Evolutionary conservation across 345 rosid species (phyloP).

Genomic region (Acer yangbiense): DNA sequence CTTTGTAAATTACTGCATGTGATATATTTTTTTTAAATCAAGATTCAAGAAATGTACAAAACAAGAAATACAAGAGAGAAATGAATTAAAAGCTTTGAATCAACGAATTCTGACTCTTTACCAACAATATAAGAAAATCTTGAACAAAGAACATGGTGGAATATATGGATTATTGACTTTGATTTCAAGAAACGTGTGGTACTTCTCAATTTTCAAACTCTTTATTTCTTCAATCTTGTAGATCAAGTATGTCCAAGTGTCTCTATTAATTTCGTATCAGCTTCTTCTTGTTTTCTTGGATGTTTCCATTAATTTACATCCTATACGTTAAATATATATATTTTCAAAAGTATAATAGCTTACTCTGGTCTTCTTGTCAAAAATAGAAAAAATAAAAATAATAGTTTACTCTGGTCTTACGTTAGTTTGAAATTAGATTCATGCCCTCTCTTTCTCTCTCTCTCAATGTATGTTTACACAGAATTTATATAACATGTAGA

Average conservation of each 20-base stretch:
- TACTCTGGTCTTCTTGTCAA: too few species aligned
- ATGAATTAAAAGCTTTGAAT: slow-evolving; percentile 8
- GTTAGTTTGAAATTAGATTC: too few species aligned
- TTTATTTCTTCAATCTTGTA: not conserved
- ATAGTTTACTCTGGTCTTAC: too few species aligned
- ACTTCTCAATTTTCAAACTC: slow-evolving; percentile 4
- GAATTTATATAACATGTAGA: too few species aligned
- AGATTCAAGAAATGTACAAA: not conserved
- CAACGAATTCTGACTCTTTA: not conserved
- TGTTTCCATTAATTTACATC: not conserved
- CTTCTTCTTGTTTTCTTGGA: slow-evolving; percentile 25
- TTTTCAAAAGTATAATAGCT: too few species aligned
- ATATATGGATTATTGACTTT: not conserved
- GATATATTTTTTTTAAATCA: not conserved
- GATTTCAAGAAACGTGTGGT: slow-evolving; percentile 5
- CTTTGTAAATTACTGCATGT: not conserved
- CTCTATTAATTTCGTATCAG: not conserved
- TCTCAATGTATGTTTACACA: too few species aligned
- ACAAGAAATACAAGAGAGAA: not conserved
- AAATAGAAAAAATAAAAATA: too few species aligned
- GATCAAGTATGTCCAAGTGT: not conserved
- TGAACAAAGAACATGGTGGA: not conserved
- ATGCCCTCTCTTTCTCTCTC: too few species aligned
- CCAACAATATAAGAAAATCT: not conserved
- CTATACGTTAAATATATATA: not conserved